These are phyloP conservation scores for Bruguiera gymnorhiza DNA, from an alignment of 345 rosid genomes.

Conservation along the genomic window DNA sequence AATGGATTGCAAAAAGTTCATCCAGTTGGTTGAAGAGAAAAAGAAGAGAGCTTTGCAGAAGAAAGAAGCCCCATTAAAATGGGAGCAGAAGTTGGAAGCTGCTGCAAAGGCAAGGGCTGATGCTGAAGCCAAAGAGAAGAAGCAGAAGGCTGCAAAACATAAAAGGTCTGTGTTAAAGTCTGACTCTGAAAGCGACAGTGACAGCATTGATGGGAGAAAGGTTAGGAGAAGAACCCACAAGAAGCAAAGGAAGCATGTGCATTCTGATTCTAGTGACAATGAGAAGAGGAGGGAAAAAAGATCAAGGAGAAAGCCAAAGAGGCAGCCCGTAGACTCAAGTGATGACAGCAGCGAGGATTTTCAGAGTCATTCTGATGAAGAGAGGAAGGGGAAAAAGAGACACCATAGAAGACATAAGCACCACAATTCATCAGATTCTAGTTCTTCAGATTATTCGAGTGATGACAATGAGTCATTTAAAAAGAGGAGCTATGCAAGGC, in stretches of 20 bases:
- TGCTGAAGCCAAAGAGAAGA: slow-evolving; percentile 58
- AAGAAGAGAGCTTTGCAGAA: slow-evolving; percentile 72
- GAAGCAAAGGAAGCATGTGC: slow-evolving; percentile 54
- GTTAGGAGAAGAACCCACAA: slow-evolving; percentile 44
- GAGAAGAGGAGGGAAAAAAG: slow-evolving; percentile 56
- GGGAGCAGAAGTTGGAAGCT: slow-evolving; percentile 97
- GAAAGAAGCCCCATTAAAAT: slow-evolving; percentile 82
- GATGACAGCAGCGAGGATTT: slow-evolving; percentile 41
- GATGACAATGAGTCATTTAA: slow-evolving; percentile 33
- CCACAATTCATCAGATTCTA: slow-evolving; percentile 36
- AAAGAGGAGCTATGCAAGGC: slow-evolving; percentile 32
- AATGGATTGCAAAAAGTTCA: slow-evolving; percentile 98
- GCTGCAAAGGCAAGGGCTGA: slow-evolving; percentile 73
- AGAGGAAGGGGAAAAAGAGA: slow-evolving; percentile 43
- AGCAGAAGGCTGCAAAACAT: slow-evolving; percentile 50
- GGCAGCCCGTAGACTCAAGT: slow-evolving; percentile 38
- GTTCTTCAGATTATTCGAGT: slow-evolving; percentile 29
- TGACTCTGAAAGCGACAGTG: slow-evolving; percentile 42
- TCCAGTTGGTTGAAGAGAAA: slow-evolving; percentile 93
- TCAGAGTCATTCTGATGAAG: slow-evolving; percentile 47
- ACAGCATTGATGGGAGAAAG: slow-evolving; percentile 46
- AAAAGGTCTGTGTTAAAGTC: slow-evolving; percentile 46
- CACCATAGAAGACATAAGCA: slow-evolving; percentile 41
- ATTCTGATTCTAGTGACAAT: slow-evolving; percentile 46
- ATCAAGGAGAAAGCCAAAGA: slow-evolving; percentile 44